These are phyloP conservation scores for Lignosus rhinocerotis DNA, from an alignment of 1,284 basidiomycete species.

Conservation along the genomic window DNA sequence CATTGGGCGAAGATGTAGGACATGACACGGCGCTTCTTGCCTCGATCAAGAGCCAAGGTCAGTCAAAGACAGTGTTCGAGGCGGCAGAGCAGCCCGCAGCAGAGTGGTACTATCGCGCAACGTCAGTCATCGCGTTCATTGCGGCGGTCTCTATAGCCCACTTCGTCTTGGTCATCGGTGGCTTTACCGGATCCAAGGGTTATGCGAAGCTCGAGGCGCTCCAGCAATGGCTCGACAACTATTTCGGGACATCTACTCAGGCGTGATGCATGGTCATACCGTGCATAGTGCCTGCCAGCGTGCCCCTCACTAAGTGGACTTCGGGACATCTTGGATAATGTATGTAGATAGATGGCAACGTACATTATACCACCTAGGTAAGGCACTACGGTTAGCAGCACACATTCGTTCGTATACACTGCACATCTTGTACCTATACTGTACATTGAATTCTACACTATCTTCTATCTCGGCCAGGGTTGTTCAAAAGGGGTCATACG, in stretches of 20 bases:
- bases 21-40: constrained; percentile 3
- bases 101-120: constrained; percentile 33
- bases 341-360: too few relatives aligned
- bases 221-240: constrained; percentile 40
- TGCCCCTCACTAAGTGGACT: background rate
- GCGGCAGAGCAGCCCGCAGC: constrained; percentile 11
- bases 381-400: too few relatives aligned
- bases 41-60: constrained; percentile 15
- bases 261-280: background rate
- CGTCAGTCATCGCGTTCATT: constrained; percentile 46
- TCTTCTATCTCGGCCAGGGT: too few relatives aligned
- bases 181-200: constrained; percentile 50
- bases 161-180: constrained; percentile 49
- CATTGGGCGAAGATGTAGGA: constrained; percentile 19
- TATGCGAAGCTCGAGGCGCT: constrained; percentile 45
- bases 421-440: too few relatives aligned
- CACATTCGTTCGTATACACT: too few relatives aligned
- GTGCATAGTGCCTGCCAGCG: background rate
- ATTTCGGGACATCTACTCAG: constrained; percentile 8
- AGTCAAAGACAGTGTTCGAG: constrained; percentile 23
- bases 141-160: constrained; percentile 52
- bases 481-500: too few relatives aligned
- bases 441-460: too few relatives aligned
- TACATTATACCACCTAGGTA: background rate
- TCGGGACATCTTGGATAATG: background rate